Base-by-base conservation (phyloP, 768 basidiomycete species). In the Dacryopinax primogenitus region DNA sequence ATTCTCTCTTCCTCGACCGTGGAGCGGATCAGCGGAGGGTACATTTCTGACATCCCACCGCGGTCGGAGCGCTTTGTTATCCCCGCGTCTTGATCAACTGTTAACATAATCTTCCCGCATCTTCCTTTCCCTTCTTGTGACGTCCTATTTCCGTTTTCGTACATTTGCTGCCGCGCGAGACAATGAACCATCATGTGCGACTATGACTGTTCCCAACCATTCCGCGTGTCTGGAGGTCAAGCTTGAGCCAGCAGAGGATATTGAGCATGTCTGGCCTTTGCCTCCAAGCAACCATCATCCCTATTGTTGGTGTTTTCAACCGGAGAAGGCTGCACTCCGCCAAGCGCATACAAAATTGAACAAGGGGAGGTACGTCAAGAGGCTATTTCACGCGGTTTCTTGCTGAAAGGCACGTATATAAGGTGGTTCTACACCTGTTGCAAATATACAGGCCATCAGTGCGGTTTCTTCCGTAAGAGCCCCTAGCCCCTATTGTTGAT, bases 401-500 rank as follows among this genome's bases (percentile, higher is more conserved):
- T 44, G 18, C 16, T 23, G 7, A 18, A 21, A 26, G 3, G 18
- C 4, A 11, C 51, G 51, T 9, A 13, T 58, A 58, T 18, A 58
- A n/a, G 51, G 26, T 58, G 51, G 51, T 58, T 58, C 51, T 58
- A 58, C 51, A 58, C 51, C 4, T 58, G 51, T 30, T 28, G 30
- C 11, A 58, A 30, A 4, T 7, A 3, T 18, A 26, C 26, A 58
- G 51, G 15, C 26, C 4, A 28, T 32, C 26, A 32, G 23, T 58
- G 51, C 26, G 32, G 21, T 2, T 58, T 28, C 51, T 58, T 58
- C 51, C 26, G 51, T 58, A 58, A 58, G 41, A 6, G 6, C 4
- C 7, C 23, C 41, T 18, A 7, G 18, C 18, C 6, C 3, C 23
- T 18, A 6, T 44, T 23, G 18, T 44, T 44, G 6, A 15, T 23